Percentiles rank a stretch among this genome's conserved stretches.
phyloP scores from a whole-genome alignment of 1,139 yeast species.

The Taphrina pruni region DNA sequence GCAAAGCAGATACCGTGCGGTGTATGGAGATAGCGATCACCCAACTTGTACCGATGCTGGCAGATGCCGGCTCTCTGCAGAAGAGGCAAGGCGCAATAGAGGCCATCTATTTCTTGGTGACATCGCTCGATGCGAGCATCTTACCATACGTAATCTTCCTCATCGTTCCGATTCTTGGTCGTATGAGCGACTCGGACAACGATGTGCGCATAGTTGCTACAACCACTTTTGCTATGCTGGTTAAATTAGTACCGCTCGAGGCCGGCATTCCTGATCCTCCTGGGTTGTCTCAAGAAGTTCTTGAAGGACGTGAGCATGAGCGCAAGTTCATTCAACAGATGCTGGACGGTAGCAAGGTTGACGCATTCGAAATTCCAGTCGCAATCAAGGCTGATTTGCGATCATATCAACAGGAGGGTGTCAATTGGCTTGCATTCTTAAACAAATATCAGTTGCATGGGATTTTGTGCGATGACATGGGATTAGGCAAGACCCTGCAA shows the following conservation, averaged over 20 bases:
- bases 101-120: conserved; percentile 81
- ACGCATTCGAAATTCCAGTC: conserved; percentile 86
- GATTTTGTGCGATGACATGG: conserved; percentile 98
- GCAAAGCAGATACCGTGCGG: conserved; percentile 71
- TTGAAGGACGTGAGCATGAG: conserved; percentile 90
- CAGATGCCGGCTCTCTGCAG: conserved; percentile 74
- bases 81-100: conserved; percentile 95
- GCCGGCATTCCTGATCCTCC: conserved; percentile 95
- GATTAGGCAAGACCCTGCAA: conserved; percentile 94
- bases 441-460: conserved; percentile 96
- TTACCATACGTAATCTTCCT: conserved; percentile 93
- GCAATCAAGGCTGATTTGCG: conserved; percentile 90
- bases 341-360: conserved; percentile 96
- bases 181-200: conserved; percentile 94
- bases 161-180: conserved; percentile 93
- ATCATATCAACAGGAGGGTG: conserved; percentile 97
- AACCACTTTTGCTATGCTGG: conserved; percentile 94
- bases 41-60: conserved; percentile 76
- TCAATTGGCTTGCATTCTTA: conserved; percentile 95
- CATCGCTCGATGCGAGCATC: conserved; percentile 84
- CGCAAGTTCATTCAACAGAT: conserved; percentile 94
- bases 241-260: conserved; percentile 92
- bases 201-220: conserved; percentile 92
- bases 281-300: conserved; percentile 82
- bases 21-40: conserved; percentile 84